Base-by-base conservation (phyloP, 1,139 yeast species). In the Candida sanyaensis region DNA sequence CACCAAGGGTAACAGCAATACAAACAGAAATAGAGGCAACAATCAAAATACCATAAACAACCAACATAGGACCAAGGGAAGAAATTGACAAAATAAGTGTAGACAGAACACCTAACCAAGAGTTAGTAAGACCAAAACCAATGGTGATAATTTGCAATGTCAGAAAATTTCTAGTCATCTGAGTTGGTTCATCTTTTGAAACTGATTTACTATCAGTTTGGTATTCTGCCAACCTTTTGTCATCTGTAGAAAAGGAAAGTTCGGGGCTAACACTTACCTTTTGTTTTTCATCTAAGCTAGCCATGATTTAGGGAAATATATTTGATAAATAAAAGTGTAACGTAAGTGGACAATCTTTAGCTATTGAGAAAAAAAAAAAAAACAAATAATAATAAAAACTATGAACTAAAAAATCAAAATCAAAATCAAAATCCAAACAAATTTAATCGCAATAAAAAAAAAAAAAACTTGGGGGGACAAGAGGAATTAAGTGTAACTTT, bases 51-150 rank as follows among this genome's bases (percentile, higher is more conserved):
- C 90, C 90, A 57, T 83, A 84, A 12, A 84, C 80, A 53, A 84
- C 80, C 68, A 83, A 65, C 71, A 84, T 68, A 9, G 90, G 88
- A 29, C 90, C 90, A 54, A 88, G 88, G 27, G 86, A 80, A 48
- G 75, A 69, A 48, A 83, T 81, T 59, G 86, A 86, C 21, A 86
- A 80, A 48, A 82, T 73, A 62, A 83, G 72, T 10, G 86, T 79
- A 1, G 86, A 83, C 12, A 86, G 81, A 47, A 54, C 50, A 37
- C 57, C 55, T 17, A 82, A 80, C 88, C 88, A 83, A 7, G 87
- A 82, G 66, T 83, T 83, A 27, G 89, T 84, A 48, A 84, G 65
- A 24, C 88, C 88, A 57, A 84, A 84, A 4, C 88, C 88, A 50
- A 84, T 84, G 50, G 87, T 87, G 26, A 83, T 66, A 7, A 83